These are phyloP conservation scores for Leccinum subgranulosum DNA, from an alignment of 768 basidiomycete genomes.

Conservation along the genomic window DNA sequence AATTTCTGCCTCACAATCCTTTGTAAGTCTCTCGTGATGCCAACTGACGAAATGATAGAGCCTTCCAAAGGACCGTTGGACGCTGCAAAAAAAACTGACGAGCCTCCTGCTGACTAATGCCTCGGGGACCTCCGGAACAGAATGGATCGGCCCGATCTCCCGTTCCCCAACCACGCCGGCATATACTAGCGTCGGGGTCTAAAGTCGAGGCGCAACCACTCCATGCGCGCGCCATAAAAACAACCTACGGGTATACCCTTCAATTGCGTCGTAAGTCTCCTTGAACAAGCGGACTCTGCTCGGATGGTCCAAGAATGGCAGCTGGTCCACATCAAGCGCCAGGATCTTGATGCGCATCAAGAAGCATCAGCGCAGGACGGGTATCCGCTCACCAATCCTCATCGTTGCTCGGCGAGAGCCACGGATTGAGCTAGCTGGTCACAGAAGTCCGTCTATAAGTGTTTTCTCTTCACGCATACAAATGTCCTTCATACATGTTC, in stretches of 20 bases:
- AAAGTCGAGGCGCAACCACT: slow-evolving; percentile 61
- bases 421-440: slow-evolving; percentile 62
- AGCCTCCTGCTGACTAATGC: slow-evolving; percentile 24
- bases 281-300: slow-evolving; percentile 22
- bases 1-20: slow-evolving; percentile 47
- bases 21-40: slow-evolving; percentile 46
- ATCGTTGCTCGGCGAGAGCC: slow-evolving; percentile 35
- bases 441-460: slow-evolving; percentile 42
- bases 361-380: slow-evolving; percentile 44
- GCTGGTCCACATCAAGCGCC: slow-evolving; percentile 34
- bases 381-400: slow-evolving; percentile 51
- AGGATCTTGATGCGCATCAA: slow-evolving; percentile 45
- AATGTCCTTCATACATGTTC: slow-evolving; percentile 49
- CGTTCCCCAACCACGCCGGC: slow-evolving; percentile 48
- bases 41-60: slow-evolving; percentile 54
- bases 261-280: slow-evolving; percentile 13
- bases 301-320: slow-evolving; percentile 49
- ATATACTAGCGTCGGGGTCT: slow-evolving; percentile 24
- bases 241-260: slow-evolving; percentile 52
- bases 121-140: too few relatives aligned
- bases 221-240: slow-evolving; percentile 64
- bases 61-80: slow-evolving; percentile 39
- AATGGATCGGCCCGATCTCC: too few relatives aligned
- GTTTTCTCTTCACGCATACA: slow-evolving; percentile 20
- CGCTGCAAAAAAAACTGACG: slow-evolving; percentile 26